Percentiles rank a stretch among this genome's conserved stretches.
These are phyloP conservation scores for Pseudozyma hubeiensis DNA, from an alignment of 1,284 basidiomycete species.

Conservation along the genomic window DNA sequence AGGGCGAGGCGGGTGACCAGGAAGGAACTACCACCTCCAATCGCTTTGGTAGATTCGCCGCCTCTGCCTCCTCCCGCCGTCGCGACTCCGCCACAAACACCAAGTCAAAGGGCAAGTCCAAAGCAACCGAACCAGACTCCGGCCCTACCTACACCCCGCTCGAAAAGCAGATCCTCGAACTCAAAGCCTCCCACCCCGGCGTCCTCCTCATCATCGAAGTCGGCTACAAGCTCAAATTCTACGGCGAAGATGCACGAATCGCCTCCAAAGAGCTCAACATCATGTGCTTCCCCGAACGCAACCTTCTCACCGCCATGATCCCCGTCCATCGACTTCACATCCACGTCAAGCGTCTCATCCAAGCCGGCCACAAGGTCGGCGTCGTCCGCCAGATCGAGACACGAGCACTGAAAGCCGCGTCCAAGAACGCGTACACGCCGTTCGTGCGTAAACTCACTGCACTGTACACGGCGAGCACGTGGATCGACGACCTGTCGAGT, in stretches of 20 bases:
- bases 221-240: constrained; percentile 76
- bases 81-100: constrained; percentile 51
- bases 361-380: constrained; percentile 85
- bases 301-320: constrained; percentile 85
- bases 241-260: constrained; percentile 88
- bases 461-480: constrained; percentile 90
- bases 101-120: constrained; percentile 60
- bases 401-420: constrained; percentile 89
- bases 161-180: constrained; percentile 64
- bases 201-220: constrained; percentile 84
- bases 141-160: constrained; percentile 71
- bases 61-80: constrained; percentile 8
- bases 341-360: constrained; percentile 83
- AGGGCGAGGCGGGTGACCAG: constrained; percentile 1
- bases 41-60: constrained; percentile 29
- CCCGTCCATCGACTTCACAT: constrained; percentile 83
- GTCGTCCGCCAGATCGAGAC: constrained; percentile 91
- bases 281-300: constrained; percentile 78
- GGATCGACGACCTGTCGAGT: constrained; percentile 77
- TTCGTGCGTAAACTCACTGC: constrained; percentile 85
- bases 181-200: constrained; percentile 73
- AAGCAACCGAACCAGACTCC: constrained; percentile 30
- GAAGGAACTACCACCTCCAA: constrained; percentile 3
- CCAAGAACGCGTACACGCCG: constrained; percentile 70
- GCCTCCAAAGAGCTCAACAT: constrained; percentile 86